These are phyloP conservation scores for Cytospora piceae DNA, from an alignment of 2,329 filamentous ascomycete genomes.

Conservation along the genomic window DNA sequence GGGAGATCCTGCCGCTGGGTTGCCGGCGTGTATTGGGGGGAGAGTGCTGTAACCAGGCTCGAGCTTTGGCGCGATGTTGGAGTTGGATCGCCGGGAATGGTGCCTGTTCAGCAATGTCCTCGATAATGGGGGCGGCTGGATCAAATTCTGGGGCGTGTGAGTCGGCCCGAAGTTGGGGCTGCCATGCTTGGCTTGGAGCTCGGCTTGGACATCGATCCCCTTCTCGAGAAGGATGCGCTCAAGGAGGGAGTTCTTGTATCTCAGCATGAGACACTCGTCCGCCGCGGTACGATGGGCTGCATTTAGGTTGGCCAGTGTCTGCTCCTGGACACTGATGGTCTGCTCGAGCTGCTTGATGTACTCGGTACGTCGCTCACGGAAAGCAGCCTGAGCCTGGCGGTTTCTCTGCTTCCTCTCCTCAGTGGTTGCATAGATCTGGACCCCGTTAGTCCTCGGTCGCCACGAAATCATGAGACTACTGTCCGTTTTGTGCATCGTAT, in stretches of 20 bases:
- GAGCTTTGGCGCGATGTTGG: constrained; percentile 75
- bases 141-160: constrained; percentile 67
- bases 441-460: constrained; percentile 20
- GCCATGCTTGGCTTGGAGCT: constrained; percentile 88
- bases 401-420: constrained; percentile 98
- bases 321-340: constrained; percentile 95
- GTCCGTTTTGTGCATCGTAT: not conserved
- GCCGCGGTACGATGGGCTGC: constrained; percentile 92
- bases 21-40: constrained; percentile 47
- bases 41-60: constrained; percentile 56
- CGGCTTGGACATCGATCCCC: constrained; percentile 96
- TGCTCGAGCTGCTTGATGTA: constrained; percentile 99
- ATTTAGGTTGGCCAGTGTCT: constrained; percentile 88
- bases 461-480: constrained; percentile 21
- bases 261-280: constrained; percentile 96
- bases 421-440: constrained; percentile 94
- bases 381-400: constrained; percentile 94
- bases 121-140: constrained; percentile 77
- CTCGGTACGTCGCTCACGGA: constrained; percentile 93
- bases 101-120: constrained; percentile 81
- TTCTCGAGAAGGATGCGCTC: constrained; percentile 96
- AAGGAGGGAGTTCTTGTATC: constrained; percentile 96
- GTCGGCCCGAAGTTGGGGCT: constrained; percentile 78
- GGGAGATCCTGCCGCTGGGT: constrained; percentile 64
- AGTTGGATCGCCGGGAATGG: constrained; percentile 70